Conservation (phyloP, 768 basidiomycete genomes). For the Mrakia gelida region DNA sequence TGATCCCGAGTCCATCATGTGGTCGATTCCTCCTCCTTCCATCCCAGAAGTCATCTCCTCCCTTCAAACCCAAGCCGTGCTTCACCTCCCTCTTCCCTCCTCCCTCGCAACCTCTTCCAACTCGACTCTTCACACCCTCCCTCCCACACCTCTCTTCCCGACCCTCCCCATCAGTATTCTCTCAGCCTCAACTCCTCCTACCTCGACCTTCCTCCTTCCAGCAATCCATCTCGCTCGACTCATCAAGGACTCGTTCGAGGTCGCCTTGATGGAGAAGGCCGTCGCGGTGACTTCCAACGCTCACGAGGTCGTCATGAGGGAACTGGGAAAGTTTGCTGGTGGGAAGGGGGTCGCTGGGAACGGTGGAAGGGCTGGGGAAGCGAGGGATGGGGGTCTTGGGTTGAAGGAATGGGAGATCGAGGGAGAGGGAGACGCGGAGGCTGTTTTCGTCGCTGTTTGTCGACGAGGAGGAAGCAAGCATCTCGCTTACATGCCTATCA, state of each 20-base stretch:
- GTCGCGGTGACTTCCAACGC: conserved; percentile 83
- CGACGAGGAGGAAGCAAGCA: conserved; percentile 59
- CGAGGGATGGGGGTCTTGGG: conserved; percentile 44
- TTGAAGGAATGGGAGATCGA: conserved; percentile 75
- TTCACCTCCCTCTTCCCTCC: conserved; percentile 51
- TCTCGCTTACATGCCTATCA: conserved; percentile 89
- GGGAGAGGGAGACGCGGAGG: conserved; percentile 90
- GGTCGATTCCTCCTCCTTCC: conserved; percentile 78
- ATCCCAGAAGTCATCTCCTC: conserved; percentile 51
- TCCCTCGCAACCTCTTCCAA: conserved; percentile 10
- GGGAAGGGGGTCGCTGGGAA: conserved; percentile 48
- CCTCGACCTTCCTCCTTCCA: conserved; percentile 61
- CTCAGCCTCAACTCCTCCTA: conserved; percentile 54
- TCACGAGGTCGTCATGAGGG: conserved; percentile 87
- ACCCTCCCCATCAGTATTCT: conserved; percentile 47
- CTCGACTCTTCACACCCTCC: conserved; percentile 37
- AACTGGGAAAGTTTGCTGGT: conserved; percentile 58
- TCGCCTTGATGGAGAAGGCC: conserved; percentile 69
- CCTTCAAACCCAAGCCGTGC: conserved; percentile 48
- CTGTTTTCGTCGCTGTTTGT: conserved; percentile 85
- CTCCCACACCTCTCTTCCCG: conserved; percentile 38
- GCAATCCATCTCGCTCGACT: conserved; percentile 79
- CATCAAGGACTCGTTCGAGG: conserved; percentile 69
- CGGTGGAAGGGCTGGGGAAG: conserved; percentile 45
- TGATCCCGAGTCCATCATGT: conserved; percentile 71